Evolutionary conservation across 306 rosid genomes (phyloP).

Genomic region (Mimosa pudica): DNA sequence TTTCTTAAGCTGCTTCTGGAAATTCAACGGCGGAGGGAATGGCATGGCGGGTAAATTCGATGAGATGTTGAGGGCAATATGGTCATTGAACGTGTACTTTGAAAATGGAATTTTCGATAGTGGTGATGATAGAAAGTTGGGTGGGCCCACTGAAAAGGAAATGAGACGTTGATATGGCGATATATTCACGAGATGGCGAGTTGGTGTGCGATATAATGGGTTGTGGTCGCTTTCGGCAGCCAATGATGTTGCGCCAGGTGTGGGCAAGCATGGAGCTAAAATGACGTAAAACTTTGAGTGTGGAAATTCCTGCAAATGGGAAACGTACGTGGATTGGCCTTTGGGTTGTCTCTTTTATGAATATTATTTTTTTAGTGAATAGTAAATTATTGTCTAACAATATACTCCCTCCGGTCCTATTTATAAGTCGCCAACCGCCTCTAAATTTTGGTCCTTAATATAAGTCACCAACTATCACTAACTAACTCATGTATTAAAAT

Average conservation of each 20-base stretch:
- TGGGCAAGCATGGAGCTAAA: background rate
- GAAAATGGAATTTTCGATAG: conserved; percentile 48
- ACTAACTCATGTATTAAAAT: no score
- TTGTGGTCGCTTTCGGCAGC: background rate
- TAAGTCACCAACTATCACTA: no score
- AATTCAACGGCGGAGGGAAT: background rate
- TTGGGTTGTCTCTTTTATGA: background rate
- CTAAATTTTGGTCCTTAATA: no score
- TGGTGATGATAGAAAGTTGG: conserved; percentile 38
- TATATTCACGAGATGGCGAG: conserved; percentile 13
- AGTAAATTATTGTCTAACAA: background rate
- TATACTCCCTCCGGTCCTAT: no score
- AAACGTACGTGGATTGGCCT: conserved; percentile 23
- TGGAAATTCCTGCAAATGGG: conserved; percentile 2
- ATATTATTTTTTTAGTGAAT: background rate
- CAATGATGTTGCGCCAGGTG: conserved; percentile 44
- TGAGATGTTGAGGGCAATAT: conserved; percentile 25
- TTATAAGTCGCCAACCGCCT: no score
- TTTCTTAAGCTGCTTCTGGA: background rate
- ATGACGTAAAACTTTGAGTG: conserved; percentile 3
- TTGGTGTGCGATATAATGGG: conserved; percentile 26
- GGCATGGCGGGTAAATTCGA: conserved; percentile 26
- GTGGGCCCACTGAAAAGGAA: conserved; percentile 40
- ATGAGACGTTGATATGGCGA: conserved; percentile 27
- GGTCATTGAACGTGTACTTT: conserved; percentile 24